Percentiles rank a stretch among this genome's conserved stretches.
phyloP scores from a whole-genome alignment of 345 rosid genomes.

The Adansonia digitata region DNA sequence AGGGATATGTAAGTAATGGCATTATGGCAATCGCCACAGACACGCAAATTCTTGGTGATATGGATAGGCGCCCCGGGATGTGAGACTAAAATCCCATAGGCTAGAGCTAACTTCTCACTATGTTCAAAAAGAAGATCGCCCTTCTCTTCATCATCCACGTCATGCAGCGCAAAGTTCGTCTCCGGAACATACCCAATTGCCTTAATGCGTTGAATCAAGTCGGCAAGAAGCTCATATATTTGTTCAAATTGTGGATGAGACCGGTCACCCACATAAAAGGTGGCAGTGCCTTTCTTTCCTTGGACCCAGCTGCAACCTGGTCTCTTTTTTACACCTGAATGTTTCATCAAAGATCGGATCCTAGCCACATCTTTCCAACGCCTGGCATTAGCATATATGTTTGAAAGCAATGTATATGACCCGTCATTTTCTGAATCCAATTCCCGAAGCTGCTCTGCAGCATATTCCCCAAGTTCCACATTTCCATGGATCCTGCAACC shows the following conservation, averaged over 20 bases:
- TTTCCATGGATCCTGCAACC: conserved; percentile 70
- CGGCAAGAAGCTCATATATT: conserved; percentile 51
- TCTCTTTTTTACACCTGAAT: conserved; percentile 59
- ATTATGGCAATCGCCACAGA: conserved; percentile 82
- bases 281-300: conserved; percentile 65
- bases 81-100: conserved; percentile 56
- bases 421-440: conserved; percentile 61
- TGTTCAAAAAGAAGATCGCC: conserved; percentile 69
- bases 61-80: conserved; percentile 56
- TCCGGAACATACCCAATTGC: conserved; percentile 76
- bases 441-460: conserved; percentile 40
- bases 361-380: conserved; percentile 86
- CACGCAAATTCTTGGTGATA: conserved; percentile 70
- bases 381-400: conserved; percentile 71
- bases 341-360: conserved; percentile 63
- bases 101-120: conserved; percentile 87
- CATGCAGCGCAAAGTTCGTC: conserved; percentile 78
- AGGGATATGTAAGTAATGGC: conserved; percentile 62
- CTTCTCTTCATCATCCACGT: conserved; percentile 89
- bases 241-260: conserved; percentile 47
- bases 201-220: conserved; percentile 56
- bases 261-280: conserved; percentile 74
- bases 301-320: conserved; percentile 95
- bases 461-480: conserved; percentile 79
- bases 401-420: conserved; percentile 71